Base-by-base conservation (phyloP, 2,329 filamentous ascomycete species). In the Monosporascus sp. region DNA sequence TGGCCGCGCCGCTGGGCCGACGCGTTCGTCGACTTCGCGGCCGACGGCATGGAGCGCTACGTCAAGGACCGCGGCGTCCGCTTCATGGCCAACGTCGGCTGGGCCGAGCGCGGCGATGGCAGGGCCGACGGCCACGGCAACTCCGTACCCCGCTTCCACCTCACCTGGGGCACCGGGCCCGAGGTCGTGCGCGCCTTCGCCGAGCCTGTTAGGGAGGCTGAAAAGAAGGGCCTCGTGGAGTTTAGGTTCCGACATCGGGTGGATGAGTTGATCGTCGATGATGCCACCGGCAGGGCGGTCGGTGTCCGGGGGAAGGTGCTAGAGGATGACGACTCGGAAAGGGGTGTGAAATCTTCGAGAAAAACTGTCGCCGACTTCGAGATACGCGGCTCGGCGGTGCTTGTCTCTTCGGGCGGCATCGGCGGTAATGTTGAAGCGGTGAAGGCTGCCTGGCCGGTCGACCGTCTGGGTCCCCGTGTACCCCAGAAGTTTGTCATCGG, bases 1-100 rank as follows among this genome's bases (percentile, higher is more conserved):
- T 85, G 82, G 82, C 81, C 82, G 41, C 73, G 76, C 8, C 69
- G 72, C 48, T 85, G 82, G 82, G 82, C 82, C n/a, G 75, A 82
- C 63, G 82, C 82, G 0, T 85, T 84, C 66, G 81, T 85, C 50
- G 69, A 84, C 66, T 85, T 85, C 63, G 81, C 82, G 1, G 67
- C 77, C 2, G 78, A 81, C 60, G 79, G 77, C 58, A 76, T 85
- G 74, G 81, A 84, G 68, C 55, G 58, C 24, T 85, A 85, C 54
- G 72, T 84, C 56, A 80, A 78, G 59, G 73, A 67, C 0, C 68
- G 72, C 6, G 82, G 82, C 1, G 59, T 83, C 18, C 71, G 75
- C 0, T 83, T 84, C 56, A 51, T 82, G 35, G 61, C 72, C 48
- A 81, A 75, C 52, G 80, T 84, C 2, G 79, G 78, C 25, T 85